These are phyloP conservation scores for Xylogone sp. DNA, from an alignment of 2,329 filamentous ascomycete genomes.

Conservation along the genomic window DNA sequence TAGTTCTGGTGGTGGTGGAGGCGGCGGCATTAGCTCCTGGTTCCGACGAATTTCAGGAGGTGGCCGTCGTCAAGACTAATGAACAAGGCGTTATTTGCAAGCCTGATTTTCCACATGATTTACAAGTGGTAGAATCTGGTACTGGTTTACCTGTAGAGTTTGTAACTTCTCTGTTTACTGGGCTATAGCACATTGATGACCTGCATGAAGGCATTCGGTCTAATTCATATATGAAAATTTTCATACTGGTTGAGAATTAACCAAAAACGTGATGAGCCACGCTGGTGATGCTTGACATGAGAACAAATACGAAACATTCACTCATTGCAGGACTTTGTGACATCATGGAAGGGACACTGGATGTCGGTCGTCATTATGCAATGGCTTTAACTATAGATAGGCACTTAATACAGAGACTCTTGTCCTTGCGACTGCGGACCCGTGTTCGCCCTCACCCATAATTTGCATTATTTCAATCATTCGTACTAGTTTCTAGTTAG, in stretches of 20 bases:
- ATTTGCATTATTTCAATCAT: slow-evolving; percentile 63
- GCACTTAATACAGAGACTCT: slow-evolving; percentile 55
- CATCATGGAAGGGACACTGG: background rate
- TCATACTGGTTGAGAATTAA: background rate
- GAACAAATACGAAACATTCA: too few species aligned
- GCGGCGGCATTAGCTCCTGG: slow-evolving; percentile 17
- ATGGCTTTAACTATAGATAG: slow-evolving; percentile 26
- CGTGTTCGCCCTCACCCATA: slow-evolving; percentile 52
- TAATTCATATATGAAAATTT: background rate
- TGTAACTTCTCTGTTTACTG: background rate
- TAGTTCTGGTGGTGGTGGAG: slow-evolving; percentile 7
- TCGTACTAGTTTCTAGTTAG: slow-evolving; percentile 36
- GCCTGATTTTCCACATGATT: background rate
- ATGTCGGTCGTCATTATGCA: background rate
- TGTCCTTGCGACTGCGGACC: slow-evolving; percentile 55
- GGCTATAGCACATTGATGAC: background rate
- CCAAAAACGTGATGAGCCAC: background rate
- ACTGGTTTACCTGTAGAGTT: background rate
- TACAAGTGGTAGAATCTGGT: too few species aligned
- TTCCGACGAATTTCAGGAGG: slow-evolving; percentile 15
- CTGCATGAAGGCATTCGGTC: background rate
- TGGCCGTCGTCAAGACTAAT: slow-evolving; percentile 10
- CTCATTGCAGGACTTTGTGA: background rate
- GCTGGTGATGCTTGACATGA: background rate
- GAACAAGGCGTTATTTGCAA: background rate